Evolutionary conservation across 1,284 basidiomycete genomes (phyloP), one percentile per base, ranked within the genome.

Genomic region (Ganoderma sp.): DNA sequence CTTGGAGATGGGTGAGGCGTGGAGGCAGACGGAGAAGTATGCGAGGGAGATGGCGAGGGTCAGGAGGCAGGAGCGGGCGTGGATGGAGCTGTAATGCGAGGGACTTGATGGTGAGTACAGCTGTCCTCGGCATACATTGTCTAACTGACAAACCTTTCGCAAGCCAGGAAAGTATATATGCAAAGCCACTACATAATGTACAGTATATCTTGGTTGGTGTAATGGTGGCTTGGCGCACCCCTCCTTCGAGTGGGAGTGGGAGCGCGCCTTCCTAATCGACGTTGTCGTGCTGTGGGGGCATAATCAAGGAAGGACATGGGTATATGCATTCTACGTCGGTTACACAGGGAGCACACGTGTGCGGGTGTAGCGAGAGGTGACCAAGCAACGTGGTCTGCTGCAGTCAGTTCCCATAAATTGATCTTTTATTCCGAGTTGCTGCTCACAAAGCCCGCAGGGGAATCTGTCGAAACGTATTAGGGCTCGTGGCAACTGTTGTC

Each of bases 11-110:
- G 41, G 42, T 14, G 59, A 71, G 43, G 10, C n/a, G n/a, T 74
- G 73, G 73, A 56, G 42, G 43, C 43, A 68, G 22, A 37, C 68
- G 4, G 59, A 66, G 45, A 65, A 34, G 59, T 71, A 71, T n/a
- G 66, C 57, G 42, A 42, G 62, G 43, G 73, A 71, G 67, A 70
- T 74, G 70, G 69, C 65, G 56, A 52, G 62, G 45, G 63, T 73
- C 32, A 61, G 71, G 56, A 65, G 61, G 54, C 73, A 73, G 64
- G 73, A 74, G 37, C 67, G 70, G 17, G 42, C 63, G 61, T 71
- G 67, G 67, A 61, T 67, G 43, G 61, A 66, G 52, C 10, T 39
- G 10, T 66, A 25, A n/a, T 14, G 56, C n/a, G 56, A 19, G 32
- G 19, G n/a, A 9, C 19, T 12, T 9, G 37, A 37, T 37, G n/a